These are phyloP conservation scores for Tolypocladium album DNA, from an alignment of 2,329 filamentous ascomycete genomes.

Conservation along the genomic window DNA sequence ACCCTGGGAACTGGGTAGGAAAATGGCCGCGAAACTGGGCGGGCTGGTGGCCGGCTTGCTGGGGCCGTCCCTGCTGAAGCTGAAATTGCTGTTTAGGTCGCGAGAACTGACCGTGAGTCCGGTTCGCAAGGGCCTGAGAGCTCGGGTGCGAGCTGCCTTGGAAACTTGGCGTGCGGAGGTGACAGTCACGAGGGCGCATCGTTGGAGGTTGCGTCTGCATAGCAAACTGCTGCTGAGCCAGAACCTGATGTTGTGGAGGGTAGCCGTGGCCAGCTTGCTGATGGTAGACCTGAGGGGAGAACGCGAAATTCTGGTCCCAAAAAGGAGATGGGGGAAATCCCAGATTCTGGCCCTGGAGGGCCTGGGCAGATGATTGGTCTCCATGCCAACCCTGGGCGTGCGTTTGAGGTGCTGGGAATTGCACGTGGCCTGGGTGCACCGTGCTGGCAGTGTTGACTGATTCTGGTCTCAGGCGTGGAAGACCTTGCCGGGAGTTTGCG, in stretches of 20 bases:
- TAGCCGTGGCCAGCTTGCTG: neutral
- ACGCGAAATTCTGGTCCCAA: neutral
- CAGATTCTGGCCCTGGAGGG: neutral
- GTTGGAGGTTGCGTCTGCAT: neutral
- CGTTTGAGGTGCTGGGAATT: neutral
- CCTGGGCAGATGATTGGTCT: neutral
- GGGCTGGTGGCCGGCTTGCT: neutral
- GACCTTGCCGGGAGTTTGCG: neutral
- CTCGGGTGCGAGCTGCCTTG: neutral
- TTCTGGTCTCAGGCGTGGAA: neutral
- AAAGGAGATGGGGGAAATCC: neutral
- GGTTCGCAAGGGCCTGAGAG: neutral
- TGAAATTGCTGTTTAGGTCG: neutral
- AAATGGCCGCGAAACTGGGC: neutral
- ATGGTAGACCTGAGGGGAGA: neutral
- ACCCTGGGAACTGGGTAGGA: neutral
- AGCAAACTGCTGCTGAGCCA: neutral
- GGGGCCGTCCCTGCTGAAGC: neutral
- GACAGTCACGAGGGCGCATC: neutral
- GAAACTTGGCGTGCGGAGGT: neutral
- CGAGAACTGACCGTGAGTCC: neutral
- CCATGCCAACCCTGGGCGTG: neutral
- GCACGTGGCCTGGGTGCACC: neutral
- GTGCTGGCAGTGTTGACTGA: neutral
- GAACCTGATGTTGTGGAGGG: neutral